Conservation (phyloP, 2,329 filamentous ascomycete species). For the Phaeoacremonium minimum region DNA sequence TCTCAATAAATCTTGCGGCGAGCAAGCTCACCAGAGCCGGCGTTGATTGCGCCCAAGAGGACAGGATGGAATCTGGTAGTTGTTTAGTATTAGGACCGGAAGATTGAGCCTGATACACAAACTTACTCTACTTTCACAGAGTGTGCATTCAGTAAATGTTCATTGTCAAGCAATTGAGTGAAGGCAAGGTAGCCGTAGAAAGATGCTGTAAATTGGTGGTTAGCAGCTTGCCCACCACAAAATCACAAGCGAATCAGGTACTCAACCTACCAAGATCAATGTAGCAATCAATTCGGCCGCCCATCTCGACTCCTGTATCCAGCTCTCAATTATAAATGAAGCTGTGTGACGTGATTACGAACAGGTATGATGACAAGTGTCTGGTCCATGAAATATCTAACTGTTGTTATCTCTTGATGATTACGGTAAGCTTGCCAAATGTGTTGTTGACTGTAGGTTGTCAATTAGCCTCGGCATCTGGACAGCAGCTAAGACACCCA, state of each 20-base stretch:
- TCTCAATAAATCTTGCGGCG: not conserved
- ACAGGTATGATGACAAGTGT: too few species aligned
- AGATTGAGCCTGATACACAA: too few species aligned
- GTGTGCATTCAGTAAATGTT: conserved; percentile 49
- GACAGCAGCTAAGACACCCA: too few species aligned
- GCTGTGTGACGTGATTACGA: too few species aligned
- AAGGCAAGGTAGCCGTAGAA: conserved; percentile 55
- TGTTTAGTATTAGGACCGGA: too few species aligned
- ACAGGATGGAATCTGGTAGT: conserved; percentile 61
- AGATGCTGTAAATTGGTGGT: too few species aligned
- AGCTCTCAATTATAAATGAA: too few species aligned
- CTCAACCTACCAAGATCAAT: conserved; percentile 62
- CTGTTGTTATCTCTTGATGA: too few species aligned
- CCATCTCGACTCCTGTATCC: conserved; percentile 42
- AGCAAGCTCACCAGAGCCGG: conserved; percentile 42
- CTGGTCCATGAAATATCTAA: too few species aligned
- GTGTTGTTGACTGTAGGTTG: too few species aligned
- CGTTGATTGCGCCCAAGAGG: conserved; percentile 65
- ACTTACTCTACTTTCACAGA: conserved; percentile 63
- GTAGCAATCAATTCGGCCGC: conserved; percentile 60
- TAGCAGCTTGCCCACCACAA: conserved; percentile 6
- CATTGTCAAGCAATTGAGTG: conserved; percentile 52
- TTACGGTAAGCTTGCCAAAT: too few species aligned
- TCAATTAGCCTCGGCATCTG: too few species aligned
- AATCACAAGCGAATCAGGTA: not conserved